phyloP scores from a whole-genome alignment of 306 rosid genomes.

The Lathyrus aphaca region DNA sequence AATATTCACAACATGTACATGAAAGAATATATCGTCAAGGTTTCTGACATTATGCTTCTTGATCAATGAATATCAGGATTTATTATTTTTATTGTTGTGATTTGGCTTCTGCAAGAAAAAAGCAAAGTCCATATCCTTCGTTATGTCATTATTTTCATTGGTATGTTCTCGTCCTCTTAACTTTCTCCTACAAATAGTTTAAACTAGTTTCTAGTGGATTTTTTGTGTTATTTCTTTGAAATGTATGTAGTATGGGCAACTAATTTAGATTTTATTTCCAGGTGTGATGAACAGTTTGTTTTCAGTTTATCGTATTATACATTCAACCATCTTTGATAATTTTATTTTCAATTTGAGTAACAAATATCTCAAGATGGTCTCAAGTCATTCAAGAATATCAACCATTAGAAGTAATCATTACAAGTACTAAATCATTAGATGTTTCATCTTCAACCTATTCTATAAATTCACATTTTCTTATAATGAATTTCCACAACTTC shows the following conservation, averaged over 20 bases:
- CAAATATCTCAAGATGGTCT: too few relatives aligned
- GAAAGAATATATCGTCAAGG: constrained; percentile 20
- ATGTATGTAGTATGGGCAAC: constrained; percentile 26
- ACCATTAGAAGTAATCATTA: too few relatives aligned
- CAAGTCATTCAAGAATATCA: too few relatives aligned
- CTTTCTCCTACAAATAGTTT: constrained; percentile 30
- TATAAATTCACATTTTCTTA: too few relatives aligned
- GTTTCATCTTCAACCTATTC: too few relatives aligned
- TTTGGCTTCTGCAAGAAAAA: constrained; percentile 90
- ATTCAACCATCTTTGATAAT: constrained; percentile 25
- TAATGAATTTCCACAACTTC: too few relatives aligned
- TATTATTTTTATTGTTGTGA: constrained; percentile 70
- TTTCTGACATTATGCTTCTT: constrained; percentile 39
- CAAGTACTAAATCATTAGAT: too few relatives aligned
- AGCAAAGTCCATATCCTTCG: constrained; percentile 82
- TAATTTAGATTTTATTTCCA: constrained; percentile 53
- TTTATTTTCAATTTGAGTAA: constrained; percentile 27
- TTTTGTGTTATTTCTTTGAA: constrained; percentile 23
- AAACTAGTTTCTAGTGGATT: constrained; percentile 27
- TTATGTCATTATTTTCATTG: constrained; percentile 86
- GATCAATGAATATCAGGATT: constrained; percentile 65
- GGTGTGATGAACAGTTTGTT: constrained; percentile 99
- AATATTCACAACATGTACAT: too few relatives aligned
- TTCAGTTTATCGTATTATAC: constrained; percentile 88
- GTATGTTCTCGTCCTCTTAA: constrained; percentile 51